Evolutionary conservation across 2,329 filamentous ascomycete species (phyloP).

Genomic region (Cryphonectria naterciae): DNA sequence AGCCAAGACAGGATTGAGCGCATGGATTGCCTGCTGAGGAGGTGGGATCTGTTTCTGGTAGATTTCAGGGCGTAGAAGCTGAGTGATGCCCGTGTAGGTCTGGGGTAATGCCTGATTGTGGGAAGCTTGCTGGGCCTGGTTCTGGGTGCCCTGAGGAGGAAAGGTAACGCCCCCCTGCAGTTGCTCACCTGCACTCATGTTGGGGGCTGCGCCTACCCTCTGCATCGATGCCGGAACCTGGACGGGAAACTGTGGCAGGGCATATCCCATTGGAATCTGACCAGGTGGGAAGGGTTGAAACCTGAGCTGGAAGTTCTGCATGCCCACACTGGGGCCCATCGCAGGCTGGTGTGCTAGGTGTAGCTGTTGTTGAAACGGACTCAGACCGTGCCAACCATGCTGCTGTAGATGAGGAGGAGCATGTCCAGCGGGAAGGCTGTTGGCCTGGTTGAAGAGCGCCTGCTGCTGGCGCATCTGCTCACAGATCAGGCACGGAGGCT

Average conservation of each 20-base stretch:
- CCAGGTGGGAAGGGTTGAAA: conserved; percentile 19
- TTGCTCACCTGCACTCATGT: conserved; percentile 11
- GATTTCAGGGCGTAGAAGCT: conserved; percentile 5
- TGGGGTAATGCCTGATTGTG: not conserved
- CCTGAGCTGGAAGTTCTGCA: conserved; percentile 19
- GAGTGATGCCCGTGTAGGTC: not conserved
- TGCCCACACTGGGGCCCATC: conserved; percentile 5
- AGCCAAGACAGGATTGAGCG: conserved; percentile 6
- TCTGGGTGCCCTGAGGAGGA: not conserved
- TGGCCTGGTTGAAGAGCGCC: conserved; percentile 34
- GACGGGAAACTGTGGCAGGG: conserved; percentile 14
- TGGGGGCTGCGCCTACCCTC: conserved; percentile 5
- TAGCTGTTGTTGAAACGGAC: conserved; percentile 15
- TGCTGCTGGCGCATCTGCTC: conserved; percentile 36
- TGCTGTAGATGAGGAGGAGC: conserved; percentile 14
- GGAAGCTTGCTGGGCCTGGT: not conserved
- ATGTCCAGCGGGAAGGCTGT: conserved; percentile 33
- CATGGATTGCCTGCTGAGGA: conserved; percentile 4
- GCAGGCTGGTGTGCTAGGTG: conserved; percentile 14
- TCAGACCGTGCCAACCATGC: conserved; percentile 25
- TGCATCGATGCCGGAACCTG: conserved; percentile 21
- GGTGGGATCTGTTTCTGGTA: conserved; percentile 2
- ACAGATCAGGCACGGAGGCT: conserved; percentile 38
- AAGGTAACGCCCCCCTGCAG: not conserved
- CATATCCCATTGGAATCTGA: conserved; percentile 21